Evolutionary conservation across 306 rosid species (phyloP).

Genomic region (Medicago lupulina): DNA sequence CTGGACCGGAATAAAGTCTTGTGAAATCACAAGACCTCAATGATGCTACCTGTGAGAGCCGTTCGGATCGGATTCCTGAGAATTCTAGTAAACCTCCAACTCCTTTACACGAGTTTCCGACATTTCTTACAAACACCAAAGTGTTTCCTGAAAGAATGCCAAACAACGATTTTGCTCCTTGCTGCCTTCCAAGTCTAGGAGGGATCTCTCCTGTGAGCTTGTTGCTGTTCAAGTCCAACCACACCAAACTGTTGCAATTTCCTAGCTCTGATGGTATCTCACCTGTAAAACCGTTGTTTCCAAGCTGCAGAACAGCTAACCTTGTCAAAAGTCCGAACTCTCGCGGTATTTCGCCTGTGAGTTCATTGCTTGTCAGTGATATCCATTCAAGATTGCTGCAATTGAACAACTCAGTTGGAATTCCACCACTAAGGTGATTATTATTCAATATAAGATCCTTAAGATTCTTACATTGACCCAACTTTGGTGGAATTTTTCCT

Average conservation of each 20-base stretch:
- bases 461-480: constrained; percentile 83
- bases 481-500: constrained; percentile 83
- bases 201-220: constrained; percentile 96
- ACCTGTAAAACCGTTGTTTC: constrained; percentile 85
- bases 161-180: constrained; percentile 73
- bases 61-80: constrained; percentile 85
- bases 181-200: constrained; percentile 89
- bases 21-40: constrained; percentile 90
- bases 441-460: constrained; percentile 93
- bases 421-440: constrained; percentile 69
- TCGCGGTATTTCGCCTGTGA: constrained; percentile 72
- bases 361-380: constrained; percentile 84
- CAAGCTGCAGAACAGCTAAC: constrained; percentile 90
- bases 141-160: constrained; percentile 94
- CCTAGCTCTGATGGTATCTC: constrained; percentile 85
- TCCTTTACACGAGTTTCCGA: constrained; percentile 90
- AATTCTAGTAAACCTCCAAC: constrained; percentile 96
- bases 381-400: constrained; percentile 95
- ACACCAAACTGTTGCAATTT: constrained; percentile 90
- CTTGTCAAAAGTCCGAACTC: constrained; percentile 84
- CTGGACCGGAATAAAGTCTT: constrained; percentile 88
- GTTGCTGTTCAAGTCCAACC: constrained; percentile 99
- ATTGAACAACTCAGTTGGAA: constrained; percentile 77
- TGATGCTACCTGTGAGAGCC: constrained; percentile 81
- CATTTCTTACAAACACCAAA: constrained; percentile 86